phyloP scores from a whole-genome alignment of 495 filamentous ascomycete species.

The Neurospora africana region DNA sequence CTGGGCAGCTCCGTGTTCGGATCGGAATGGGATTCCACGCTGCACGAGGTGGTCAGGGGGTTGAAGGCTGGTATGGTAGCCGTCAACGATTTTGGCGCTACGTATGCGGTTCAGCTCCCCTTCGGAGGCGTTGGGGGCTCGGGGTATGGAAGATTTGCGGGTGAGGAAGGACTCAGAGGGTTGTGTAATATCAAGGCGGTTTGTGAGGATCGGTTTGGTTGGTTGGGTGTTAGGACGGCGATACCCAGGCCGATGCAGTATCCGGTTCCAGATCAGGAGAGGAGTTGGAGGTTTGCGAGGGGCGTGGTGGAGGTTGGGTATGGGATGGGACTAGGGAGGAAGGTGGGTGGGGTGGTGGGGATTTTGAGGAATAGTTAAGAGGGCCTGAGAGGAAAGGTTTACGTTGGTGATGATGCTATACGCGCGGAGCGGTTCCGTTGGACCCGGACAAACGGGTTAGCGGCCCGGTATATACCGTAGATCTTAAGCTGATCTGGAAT shows the following conservation, averaged over 20 bases:
- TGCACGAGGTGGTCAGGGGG: constrained; percentile 44
- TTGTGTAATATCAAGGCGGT: constrained; percentile 81
- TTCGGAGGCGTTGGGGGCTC: constrained; percentile 83
- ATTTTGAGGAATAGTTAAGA: constrained; percentile 31
- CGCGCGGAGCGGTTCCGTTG: background rate
- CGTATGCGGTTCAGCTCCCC: constrained; percentile 83
- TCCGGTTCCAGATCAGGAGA: constrained; percentile 49
- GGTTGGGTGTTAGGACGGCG: constrained; percentile 52
- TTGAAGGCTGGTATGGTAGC: constrained; percentile 82
- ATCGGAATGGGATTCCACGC: constrained; percentile 29
- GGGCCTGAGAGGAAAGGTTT: background rate
- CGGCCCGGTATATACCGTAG: background rate
- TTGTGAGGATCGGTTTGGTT: constrained; percentile 61
- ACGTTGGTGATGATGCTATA: background rate
- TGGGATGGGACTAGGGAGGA: constrained; percentile 27
- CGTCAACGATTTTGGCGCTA: constrained; percentile 89
- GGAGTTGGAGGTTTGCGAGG: constrained; percentile 46
- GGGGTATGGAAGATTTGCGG: constrained; percentile 89
- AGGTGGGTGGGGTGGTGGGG: constrained; percentile 29
- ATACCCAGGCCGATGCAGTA: constrained; percentile 76
- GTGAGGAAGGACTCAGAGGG: constrained; percentile 73
- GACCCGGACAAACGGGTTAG: background rate
- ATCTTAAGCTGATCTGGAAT: background rate
- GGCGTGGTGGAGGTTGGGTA: constrained; percentile 48
- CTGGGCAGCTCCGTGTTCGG: constrained; percentile 83